These are phyloP conservation scores for Tuber melanosporum DNA, from an alignment of 495 filamentous ascomycete genomes.

Conservation along the genomic window DNA sequence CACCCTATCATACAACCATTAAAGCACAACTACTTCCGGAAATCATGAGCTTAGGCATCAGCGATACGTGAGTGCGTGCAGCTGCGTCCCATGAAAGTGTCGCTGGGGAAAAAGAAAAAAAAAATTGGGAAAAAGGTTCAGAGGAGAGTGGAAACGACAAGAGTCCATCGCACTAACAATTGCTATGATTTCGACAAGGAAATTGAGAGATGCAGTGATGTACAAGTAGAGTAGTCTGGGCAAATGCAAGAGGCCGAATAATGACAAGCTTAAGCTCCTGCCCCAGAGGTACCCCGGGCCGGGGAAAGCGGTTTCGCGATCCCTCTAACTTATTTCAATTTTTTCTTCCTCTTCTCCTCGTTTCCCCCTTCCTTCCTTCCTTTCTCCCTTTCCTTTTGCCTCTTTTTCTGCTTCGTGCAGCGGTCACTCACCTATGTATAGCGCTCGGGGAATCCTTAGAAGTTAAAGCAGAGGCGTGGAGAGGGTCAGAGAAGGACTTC, in stretches of 20 bases:
- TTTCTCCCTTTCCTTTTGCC: not conserved
- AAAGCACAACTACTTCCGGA: not conserved
- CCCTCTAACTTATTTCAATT: not conserved
- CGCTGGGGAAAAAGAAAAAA: not conserved
- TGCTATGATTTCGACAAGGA: too few species aligned
- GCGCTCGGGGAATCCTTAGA: not conserved
- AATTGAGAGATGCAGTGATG: not conserved
- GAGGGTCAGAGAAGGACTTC: not conserved
- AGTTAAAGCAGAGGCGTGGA: not conserved
- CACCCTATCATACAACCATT: not conserved
- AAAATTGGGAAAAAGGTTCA: not conserved
- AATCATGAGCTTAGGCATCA: not conserved
- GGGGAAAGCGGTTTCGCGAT: conserved; percentile 1
- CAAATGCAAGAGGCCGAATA: not conserved
- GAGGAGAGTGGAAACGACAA: not conserved
- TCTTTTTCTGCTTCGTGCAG: not conserved
- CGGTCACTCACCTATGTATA: not conserved
- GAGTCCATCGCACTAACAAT: too few species aligned
- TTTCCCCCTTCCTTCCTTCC: not conserved
- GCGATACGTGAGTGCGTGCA: not conserved
- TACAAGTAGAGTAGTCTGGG: not conserved
- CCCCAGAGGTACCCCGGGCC: conserved; percentile 17
- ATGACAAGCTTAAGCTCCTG: conserved; percentile 14
- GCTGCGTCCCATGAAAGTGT: not conserved
- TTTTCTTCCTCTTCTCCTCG: conserved; percentile 5